Percentiles rank a stretch among this genome's conserved stretches.
phyloP scores from a whole-genome alignment of 192 early-diverging fungal genomes.

The Chytriomyces sp. region DNA sequence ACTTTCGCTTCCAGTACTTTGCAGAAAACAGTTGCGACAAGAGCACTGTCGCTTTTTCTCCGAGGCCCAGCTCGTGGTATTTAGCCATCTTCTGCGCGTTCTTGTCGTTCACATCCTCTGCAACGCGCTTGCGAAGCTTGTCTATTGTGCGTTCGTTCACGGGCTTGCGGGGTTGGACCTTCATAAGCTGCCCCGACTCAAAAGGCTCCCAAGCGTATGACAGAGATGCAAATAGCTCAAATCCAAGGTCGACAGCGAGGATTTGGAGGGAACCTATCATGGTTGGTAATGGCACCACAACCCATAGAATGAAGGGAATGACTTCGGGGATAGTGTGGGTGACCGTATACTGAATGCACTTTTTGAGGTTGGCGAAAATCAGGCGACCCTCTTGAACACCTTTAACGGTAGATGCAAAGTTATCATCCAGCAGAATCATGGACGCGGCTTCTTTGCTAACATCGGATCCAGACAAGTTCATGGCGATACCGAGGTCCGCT shows the following conservation, averaged over 20 bases:
- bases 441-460: conserved; percentile 71
- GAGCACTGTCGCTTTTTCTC: neutral
- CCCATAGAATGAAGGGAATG: conserved; percentile 67
- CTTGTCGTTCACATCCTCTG: conserved; percentile 26
- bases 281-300: conserved; percentile 82
- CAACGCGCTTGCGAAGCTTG: conserved; percentile 23
- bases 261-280: conserved; percentile 84
- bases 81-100: neutral
- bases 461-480: conserved; percentile 94
- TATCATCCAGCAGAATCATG: conserved; percentile 98
- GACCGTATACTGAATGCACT: conserved; percentile 91
- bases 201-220: conserved; percentile 91
- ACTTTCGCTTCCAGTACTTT: conserved; percentile 38
- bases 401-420: conserved; percentile 92
- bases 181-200: conserved; percentile 85
- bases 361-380: conserved; percentile 95
- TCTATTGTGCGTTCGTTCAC: conserved; percentile 76
- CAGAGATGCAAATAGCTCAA: conserved; percentile 84
- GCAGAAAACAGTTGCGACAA: neutral
- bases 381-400: conserved; percentile 95
- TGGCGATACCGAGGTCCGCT: conserved; percentile 96
- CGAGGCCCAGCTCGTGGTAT: neutral
- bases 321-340: conserved; percentile 88
- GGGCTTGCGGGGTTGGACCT: conserved; percentile 84
- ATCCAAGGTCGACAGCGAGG: conserved; percentile 91